A percentile compares a stretch with the other conserved stretches of the same genome.
Conservation (phyloP, 129 eudicot genomes). For the Flaveria linearis region DNA sequence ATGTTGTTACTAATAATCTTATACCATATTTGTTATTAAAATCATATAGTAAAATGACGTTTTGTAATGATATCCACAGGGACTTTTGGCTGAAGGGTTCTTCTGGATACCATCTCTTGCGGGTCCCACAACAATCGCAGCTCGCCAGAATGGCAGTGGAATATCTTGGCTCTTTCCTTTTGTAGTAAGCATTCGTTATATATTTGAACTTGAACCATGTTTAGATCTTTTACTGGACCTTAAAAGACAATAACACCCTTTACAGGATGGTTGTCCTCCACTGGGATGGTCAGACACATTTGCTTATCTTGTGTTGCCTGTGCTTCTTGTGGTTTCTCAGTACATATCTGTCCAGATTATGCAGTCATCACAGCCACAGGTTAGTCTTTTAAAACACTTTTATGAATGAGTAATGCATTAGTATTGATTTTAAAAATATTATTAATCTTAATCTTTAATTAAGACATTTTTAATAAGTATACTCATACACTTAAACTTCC, state of each 20-base stretch:
- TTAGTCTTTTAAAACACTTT: conserved; percentile 9
- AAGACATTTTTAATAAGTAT: background rate
- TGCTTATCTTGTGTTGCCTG: conserved; percentile 93
- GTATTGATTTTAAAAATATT: background rate
- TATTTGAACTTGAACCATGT: background rate
- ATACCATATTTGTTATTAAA: background rate
- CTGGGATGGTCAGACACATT: conserved; percentile 96
- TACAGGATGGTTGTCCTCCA: conserved; percentile 94
- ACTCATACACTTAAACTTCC: conserved; percentile 22
- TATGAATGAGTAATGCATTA: background rate
- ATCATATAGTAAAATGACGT: background rate
- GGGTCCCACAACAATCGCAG: conserved; percentile 93
- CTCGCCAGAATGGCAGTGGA: conserved; percentile 92
- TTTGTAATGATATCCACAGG: conserved; percentile 39
- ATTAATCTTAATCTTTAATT: background rate
- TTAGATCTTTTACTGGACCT: background rate
- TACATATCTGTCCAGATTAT: conserved; percentile 84
- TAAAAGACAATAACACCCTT: conserved; percentile 3
- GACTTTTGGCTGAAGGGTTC: conserved; percentile 90
- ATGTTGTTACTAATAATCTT: background rate
- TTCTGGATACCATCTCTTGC: conserved; percentile 98
- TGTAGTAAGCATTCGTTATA: conserved; percentile 50
- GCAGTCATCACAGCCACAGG: conserved; percentile 96
- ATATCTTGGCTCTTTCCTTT: conserved; percentile 95
- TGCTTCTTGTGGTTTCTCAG: conserved; percentile 69